Evolutionary conservation across 495 filamentous ascomycete species (phyloP), one percentile per base, ranked within the genome.

Genomic region (Annulohypoxylon maeteangense): DNA sequence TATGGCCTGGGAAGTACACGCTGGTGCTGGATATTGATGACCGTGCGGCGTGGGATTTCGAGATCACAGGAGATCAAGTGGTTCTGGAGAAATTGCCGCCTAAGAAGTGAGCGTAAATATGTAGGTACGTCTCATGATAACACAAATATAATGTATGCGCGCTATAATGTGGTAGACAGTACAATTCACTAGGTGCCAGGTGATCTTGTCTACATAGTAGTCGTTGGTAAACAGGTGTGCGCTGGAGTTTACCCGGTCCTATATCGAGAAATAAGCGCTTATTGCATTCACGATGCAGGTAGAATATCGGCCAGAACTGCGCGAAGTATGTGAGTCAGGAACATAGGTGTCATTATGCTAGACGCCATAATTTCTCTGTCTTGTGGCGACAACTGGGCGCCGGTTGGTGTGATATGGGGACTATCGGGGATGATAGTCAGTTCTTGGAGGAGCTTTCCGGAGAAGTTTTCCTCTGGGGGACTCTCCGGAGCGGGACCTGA

Each of bases 1-100:
- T 91, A n/a, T 90, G 87, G 73, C 88, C 89, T 0, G 89, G 85
- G 1, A 79, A 79, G 6, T 91, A 91, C 71, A 82, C 80, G 22
- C 29, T 91, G 64, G 80, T 85, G 25, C 65, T 91, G 58, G 88
- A 91, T 74, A 66, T 74, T 53, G 76, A 78, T 50, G 75, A 77
- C 16, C 68, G 76, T 16, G 75, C 76, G 7, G 70, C 48, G 29
- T 76, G 74, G 73, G 77, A 77, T 44, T 85, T 84, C 61, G 77
- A 76, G 31, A 78, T 86, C 58, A 79, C 75, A 7, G 84, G 84
- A n/a, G 72, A 82, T 3, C 61, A 76, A 27, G 73, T 72, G 16
- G 70, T 78, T 57, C 55, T 86, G 62, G 82, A 84, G 62, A 71
- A 74, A 27, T 80, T 78, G 74, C 84, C 84, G 50, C 67, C 71